Evolutionary conservation across 1,284 basidiomycete species (phyloP), one percentile per base, ranked within the genome.

Genomic region (Irpex lacteus): DNA sequence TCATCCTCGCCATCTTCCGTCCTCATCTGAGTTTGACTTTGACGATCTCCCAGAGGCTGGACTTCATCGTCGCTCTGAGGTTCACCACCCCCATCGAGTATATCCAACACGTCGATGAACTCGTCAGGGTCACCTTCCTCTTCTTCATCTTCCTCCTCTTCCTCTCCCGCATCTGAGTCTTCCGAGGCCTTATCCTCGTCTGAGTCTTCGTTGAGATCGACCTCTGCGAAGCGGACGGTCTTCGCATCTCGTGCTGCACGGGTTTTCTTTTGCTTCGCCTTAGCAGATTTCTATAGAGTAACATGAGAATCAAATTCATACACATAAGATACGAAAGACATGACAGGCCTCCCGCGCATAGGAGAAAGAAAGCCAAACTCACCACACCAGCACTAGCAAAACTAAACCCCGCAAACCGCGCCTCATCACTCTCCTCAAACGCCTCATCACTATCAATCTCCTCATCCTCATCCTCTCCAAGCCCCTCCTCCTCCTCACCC

Each of bases 401-500:
- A n/a, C 70, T 76, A 64, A 89, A 90, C 2, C 87, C 90, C 34
- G 89, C 87, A 77, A 90, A 94, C 5, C 84, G 77, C 54, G 95
- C 92, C 66, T 91, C 90, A 65, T 95, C 94, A 69, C 86, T 89
- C 69, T 93, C 92, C 67, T 91, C 91, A 69, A 93, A 92, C 0
- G 91, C 91, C 65, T 78, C 89, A 70, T 92, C 91, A 69, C 88
- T 90, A 65, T 92, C 89, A 60, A 93, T 84, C 66, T 92, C 91
- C 70, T 93, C 91, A 67, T 93, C 91, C 65, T 93, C 91, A 2
- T 82, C 89, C 59, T 72, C 69, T 21, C 79, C 86, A 60, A 91
- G 79, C 63, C 71, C 74, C 61, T 85, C 84, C 49, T 85, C 82
- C n/a, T 87, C 85, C 5, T 78, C 82, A 52, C 80, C 77, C 69